Percentiles rank a stretch among this genome's conserved stretches.
These are phyloP conservation scores for Symmetrospora coprosmae DNA, from an alignment of 768 basidiomycete species.

Conservation along the genomic window DNA sequence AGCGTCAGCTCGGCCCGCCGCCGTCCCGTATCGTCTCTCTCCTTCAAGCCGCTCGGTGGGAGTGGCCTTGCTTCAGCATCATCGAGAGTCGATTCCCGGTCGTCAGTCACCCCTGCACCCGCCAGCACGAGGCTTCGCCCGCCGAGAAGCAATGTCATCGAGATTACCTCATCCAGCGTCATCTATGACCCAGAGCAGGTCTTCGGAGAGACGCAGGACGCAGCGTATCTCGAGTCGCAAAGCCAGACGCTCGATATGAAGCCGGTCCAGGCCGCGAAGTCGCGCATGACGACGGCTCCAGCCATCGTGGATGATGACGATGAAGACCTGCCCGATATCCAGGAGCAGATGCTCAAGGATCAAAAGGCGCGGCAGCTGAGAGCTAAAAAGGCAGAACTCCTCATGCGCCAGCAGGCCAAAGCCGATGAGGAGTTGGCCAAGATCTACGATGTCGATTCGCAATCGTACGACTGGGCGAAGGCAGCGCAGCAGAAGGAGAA, in stretches of 20 bases:
- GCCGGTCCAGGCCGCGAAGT: background rate
- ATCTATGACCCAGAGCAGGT: background rate
- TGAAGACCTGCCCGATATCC: conserved; percentile 5
- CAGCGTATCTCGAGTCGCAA: background rate
- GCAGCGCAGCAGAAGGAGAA: conserved; percentile 14
- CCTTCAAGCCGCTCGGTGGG: too few relatives aligned
- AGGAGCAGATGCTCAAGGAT: background rate
- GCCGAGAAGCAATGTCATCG: too few relatives aligned
- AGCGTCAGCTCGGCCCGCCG: too few relatives aligned
- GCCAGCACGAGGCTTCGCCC: too few relatives aligned
- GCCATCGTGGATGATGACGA: background rate
- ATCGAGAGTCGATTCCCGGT: too few relatives aligned
- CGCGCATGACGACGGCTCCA: background rate
- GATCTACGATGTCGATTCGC: too few relatives aligned
- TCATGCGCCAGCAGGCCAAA: background rate
- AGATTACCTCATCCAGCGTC: conserved; percentile 11
- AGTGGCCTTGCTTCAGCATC: too few relatives aligned
- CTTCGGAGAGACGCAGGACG: conserved; percentile 7
- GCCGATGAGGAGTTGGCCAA: too few relatives aligned
- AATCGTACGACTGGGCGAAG: too few relatives aligned
- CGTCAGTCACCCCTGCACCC: too few relatives aligned
- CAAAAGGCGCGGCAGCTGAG: background rate
- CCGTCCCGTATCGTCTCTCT: too few relatives aligned
- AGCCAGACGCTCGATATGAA: background rate
- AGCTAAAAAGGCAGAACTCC: conserved; percentile 6